Evolutionary conservation across 306 rosid species (phyloP).

Genomic region (Spatholobus suberectus): DNA sequence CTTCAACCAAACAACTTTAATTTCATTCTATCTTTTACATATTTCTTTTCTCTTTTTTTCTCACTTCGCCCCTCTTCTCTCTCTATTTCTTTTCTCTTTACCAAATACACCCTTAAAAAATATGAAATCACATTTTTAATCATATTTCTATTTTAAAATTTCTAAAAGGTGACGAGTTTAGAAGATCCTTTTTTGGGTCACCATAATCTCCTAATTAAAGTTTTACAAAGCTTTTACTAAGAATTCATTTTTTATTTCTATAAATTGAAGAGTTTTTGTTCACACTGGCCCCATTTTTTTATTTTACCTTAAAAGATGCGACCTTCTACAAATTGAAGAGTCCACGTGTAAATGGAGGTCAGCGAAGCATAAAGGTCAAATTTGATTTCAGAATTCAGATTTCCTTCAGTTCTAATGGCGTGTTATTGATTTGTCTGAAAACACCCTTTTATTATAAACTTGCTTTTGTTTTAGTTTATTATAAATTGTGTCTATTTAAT

Average conservation of each 20-base stretch:
- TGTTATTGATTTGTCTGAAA: not conserved
- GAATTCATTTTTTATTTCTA: not conserved
- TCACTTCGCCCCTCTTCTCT: too few species aligned
- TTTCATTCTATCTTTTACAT: too few species aligned
- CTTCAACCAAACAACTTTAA: too few species aligned
- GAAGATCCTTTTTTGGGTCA: not conserved
- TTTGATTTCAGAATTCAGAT: not conserved
- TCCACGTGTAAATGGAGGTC: not conserved
- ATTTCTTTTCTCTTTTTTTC: too few species aligned
- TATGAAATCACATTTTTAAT: not conserved
- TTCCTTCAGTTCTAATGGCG: not conserved
- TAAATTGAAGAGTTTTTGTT: not conserved
- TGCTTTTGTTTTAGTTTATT: not conserved
- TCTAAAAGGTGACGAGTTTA: not conserved
- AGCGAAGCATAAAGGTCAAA: not conserved
- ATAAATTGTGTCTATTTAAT: not conserved
- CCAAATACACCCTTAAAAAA: too few species aligned
- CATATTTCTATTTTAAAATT: not conserved
- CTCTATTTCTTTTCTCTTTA: too few species aligned
- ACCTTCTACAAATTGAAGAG: not conserved
- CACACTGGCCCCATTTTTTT: not conserved
- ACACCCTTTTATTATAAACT: not conserved
- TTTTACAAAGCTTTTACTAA: too few species aligned
- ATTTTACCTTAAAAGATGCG: not conserved
- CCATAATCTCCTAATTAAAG: too few species aligned